Evolutionary conservation across 2,329 filamentous ascomycete genomes (phyloP), one percentile per base, ranked within the genome.

Genomic region (Pyrenophora teres): DNA sequence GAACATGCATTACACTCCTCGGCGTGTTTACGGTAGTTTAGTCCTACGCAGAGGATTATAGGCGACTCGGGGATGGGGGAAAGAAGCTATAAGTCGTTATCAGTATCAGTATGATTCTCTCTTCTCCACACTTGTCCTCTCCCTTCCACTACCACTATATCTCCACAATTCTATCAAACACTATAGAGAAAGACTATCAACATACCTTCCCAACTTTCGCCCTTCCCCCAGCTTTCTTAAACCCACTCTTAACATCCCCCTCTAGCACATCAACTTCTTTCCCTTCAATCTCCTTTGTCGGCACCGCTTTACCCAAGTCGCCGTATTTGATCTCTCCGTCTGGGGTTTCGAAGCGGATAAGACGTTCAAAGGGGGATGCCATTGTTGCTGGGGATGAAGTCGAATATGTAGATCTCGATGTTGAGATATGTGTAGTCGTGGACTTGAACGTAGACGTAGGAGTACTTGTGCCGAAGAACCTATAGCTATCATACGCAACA

Each of bases 11-110:
- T 68, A 33, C 62, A 59, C 53, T 74, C 71, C 39, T 68, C 60
- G 3, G 70, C 70, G 54, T 74, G 71, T 30, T 63, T 51, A 15
- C 57, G 54, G 59, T 74, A 74, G 48, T 74, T 74, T 16, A 74
- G 52, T 2, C 71, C 71, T 12, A 74, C 64, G 50, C 71, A 72
- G 31, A 67, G 57, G 32, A 73, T 53, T 6, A 71, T 68, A 31
- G 65, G 65, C n/a, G 65, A 65, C 10, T 46, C 52, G 1, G 64
- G 59, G 1, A 74, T 38, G 2, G 71, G 71, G 43, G 52, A 59
- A 1, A 74, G 55, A 10, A 74, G 53, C 65, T 52, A 32, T 16
- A 6, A 3, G 5, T 21, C 5, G 19, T n/a, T 8, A 27, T 47
- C 5, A 39, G 25, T n/a, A n/a, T 41, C n/a, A 27, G 19, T 30